Percentiles rank a stretch among this genome's conserved stretches.
Evolutionary conservation across 495 filamentous ascomycete genomes (phyloP).

Genomic region (Saxophila tyrrhenica): DNA sequence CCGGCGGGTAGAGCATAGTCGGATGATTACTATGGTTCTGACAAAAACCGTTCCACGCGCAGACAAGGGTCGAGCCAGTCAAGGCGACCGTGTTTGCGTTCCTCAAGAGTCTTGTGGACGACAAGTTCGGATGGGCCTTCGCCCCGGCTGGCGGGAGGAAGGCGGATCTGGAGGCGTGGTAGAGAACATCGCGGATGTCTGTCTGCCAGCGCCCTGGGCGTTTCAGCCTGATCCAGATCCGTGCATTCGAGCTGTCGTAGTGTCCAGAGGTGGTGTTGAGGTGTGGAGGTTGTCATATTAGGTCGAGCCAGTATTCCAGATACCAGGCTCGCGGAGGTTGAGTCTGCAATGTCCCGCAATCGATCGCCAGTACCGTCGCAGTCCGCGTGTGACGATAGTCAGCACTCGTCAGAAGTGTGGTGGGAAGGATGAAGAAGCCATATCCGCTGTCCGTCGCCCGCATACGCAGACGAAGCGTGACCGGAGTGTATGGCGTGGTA

Average conservation of each 20-base stretch:
- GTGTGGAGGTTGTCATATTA: conserved; percentile 15
- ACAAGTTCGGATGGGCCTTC: background rate
- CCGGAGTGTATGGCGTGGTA: conserved; percentile 20
- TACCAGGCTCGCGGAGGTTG: conserved; percentile 6
- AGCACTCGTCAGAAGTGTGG: background rate
- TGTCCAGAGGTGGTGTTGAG: background rate
- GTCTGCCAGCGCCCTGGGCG: background rate
- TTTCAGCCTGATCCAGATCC: background rate
- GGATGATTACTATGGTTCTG: conserved; percentile 16
- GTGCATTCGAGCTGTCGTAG: background rate
- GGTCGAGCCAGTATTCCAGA: conserved; percentile 6
- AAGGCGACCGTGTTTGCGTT: conserved; percentile 11
- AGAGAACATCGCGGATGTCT: conserved; percentile 12
- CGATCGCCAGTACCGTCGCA: background rate
- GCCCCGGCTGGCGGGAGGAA: conserved; percentile 17
- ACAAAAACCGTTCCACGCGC: background rate
- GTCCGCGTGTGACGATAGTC: background rate
- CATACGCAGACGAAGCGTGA: conserved; percentile 3
- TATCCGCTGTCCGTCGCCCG: conserved; percentile 19
- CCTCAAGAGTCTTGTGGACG: background rate
- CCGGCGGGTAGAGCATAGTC: conserved; percentile 11
- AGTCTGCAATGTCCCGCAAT: background rate
- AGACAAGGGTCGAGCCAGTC: too few species aligned
- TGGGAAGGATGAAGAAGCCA: conserved; percentile 1
- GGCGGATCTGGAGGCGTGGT: too few species aligned